Evolutionary conservation across 495 filamentous ascomycete species (phyloP), one percentile per base, ranked within the genome.

Genomic region (Hypoxylon crocopeplum): DNA sequence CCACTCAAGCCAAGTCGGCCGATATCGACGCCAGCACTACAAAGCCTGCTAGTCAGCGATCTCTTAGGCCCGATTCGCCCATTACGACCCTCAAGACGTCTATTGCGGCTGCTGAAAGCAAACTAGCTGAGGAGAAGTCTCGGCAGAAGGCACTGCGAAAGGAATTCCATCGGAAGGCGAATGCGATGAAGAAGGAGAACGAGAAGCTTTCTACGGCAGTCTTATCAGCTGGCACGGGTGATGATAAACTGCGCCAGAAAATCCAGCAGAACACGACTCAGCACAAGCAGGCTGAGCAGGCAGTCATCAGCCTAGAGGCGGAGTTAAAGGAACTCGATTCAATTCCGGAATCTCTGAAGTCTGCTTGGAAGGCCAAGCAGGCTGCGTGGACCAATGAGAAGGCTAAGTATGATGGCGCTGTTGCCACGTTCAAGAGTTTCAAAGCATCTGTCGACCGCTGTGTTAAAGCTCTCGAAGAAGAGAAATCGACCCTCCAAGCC

Each of bases 61-160:
- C 84, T 12, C 69, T 86, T 58, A 86, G 90, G 59, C 87, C 90
- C 24, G 88, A 90, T 39, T 95, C 92, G n/a, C 93, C 93, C 2
- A 88, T 86, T 8, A 93, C 92, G 5, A 97, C 93, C 0, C 79
- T 97, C 27, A 90, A 87, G 68, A 92, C 91, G 17, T 95, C 92
- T 5, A 94, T 97, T 49, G 81, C 85, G 40, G 84, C 90, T 12
- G 88, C 88, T 12, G 90, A 96, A 60, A 73, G 80, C 53, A 95
- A 90, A 70, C 73, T 95, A 30, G 83, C 83, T 45, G 91, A 96
- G 36, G 86, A 88, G 53, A 89, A 87, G 56, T 79, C 84, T 29
- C 87, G 88, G 15, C 81, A 90, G 64, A 93, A 90, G 69, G 82
- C 86, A 29, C 80, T 80, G 41, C 88, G 88, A 56, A 93, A 89